These are phyloP conservation scores for Argentina anserina DNA, from an alignment of 306 rosid species.

Conservation along the genomic window DNA sequence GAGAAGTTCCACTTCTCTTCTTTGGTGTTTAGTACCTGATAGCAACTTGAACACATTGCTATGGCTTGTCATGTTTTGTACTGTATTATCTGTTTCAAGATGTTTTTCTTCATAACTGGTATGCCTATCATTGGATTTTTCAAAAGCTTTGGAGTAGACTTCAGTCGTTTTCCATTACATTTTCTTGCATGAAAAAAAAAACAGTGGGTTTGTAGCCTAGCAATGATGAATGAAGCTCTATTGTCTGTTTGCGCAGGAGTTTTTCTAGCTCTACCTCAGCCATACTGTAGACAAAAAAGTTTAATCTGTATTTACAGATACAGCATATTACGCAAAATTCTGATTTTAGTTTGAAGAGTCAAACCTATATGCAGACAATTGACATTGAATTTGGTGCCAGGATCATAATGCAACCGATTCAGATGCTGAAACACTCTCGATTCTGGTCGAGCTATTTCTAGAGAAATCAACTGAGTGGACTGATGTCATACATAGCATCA, in stretches of 20 bases:
- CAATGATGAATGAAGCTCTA: neutral
- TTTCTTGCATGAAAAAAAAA: neutral
- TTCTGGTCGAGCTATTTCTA: constrained; percentile 63
- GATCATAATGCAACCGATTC: constrained; percentile 69
- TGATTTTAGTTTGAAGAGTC: neutral
- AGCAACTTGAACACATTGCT: neutral
- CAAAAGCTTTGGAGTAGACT: neutral
- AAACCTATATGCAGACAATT: constrained; percentile 8
- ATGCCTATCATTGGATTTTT: neutral
- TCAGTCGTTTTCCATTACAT: neutral
- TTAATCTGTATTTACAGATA: neutral
- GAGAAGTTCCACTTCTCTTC: constrained; percentile 1
- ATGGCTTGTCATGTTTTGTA: neutral
- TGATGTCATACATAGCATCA: constrained; percentile 69
- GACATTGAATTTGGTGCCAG: constrained; percentile 44
- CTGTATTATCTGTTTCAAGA: neutral
- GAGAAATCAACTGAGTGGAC: constrained; percentile 74
- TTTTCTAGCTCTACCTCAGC: neutral
- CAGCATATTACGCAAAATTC: neutral
- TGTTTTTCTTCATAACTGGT: neutral
- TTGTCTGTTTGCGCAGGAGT: neutral
- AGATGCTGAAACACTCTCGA: constrained; percentile 74
- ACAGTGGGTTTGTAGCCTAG: neutral
- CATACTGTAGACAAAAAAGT: neutral
- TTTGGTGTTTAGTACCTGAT: neutral